Percentiles rank a stretch among this genome's conserved stretches.
These are phyloP conservation scores for Cudoniella acicularis DNA, from an alignment of 495 filamentous ascomycete genomes.

Conservation along the genomic window DNA sequence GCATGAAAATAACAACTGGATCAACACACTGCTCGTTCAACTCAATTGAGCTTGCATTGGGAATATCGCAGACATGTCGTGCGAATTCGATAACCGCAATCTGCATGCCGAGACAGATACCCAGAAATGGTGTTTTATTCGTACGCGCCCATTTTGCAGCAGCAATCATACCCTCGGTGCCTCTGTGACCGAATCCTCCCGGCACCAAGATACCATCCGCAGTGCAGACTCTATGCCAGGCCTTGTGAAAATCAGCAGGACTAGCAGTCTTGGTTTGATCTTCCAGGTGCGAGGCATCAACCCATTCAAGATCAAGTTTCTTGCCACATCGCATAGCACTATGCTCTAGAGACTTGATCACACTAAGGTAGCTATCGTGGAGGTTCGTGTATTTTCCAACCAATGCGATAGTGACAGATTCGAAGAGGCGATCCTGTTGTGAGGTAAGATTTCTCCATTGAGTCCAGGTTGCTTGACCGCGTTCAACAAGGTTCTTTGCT, in stretches of 20 bases:
- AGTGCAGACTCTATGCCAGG: conserved; percentile 76
- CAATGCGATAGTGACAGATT: conserved; percentile 75
- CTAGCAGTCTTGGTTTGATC: conserved; percentile 46
- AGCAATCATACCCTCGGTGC: conserved; percentile 83
- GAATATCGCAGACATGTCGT: conserved; percentile 62
- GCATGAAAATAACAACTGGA: conserved; percentile 83
- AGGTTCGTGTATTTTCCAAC: conserved; percentile 88
- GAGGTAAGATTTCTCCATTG: conserved; percentile 68
- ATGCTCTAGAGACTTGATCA: conserved; percentile 85
- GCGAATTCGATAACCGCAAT: conserved; percentile 88
- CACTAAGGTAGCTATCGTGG: conserved; percentile 77
- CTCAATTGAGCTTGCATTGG: conserved; percentile 62
- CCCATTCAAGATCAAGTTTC: conserved; percentile 77
- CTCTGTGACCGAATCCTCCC: conserved; percentile 83
- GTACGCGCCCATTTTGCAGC: conserved; percentile 80
- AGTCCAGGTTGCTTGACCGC: conserved; percentile 64
- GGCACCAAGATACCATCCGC: conserved; percentile 62
- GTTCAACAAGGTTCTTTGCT: conserved; percentile 42
- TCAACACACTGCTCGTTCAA: conserved; percentile 50
- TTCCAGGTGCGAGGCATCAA: conserved; percentile 84
- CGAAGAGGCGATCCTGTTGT: conserved; percentile 55
- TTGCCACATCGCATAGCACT: conserved; percentile 79
- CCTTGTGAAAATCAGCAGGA: conserved; percentile 78
- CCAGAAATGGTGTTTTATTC: conserved; percentile 77
- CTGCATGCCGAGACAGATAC: conserved; percentile 95